Percentiles rank a stretch among this genome's conserved stretches.
These are phyloP conservation scores for Mycena epipterygia DNA, from an alignment of 768 basidiomycete species.

Conservation along the genomic window DNA sequence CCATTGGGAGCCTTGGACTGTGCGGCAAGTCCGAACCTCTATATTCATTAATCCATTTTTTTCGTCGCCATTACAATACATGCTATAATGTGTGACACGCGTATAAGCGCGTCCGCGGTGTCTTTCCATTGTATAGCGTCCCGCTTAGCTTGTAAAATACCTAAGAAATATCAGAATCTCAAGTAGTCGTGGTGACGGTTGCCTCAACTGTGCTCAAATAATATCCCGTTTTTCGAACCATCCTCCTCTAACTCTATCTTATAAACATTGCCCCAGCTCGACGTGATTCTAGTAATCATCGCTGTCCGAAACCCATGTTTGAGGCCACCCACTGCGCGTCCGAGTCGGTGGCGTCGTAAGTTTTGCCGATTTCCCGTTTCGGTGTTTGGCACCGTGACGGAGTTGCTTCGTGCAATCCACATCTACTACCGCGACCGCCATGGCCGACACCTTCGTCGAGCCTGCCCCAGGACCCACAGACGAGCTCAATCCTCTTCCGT, in stretches of 20 bases:
- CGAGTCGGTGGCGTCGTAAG: no score
- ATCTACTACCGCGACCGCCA: slow-evolving; percentile 2
- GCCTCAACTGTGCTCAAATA: slow-evolving; percentile 1
- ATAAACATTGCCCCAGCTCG: not conserved
- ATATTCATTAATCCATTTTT: no score
- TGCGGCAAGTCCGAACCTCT: no score
- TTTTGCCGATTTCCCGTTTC: no score
- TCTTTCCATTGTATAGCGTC: no score
- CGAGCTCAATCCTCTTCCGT: slow-evolving; percentile 28
- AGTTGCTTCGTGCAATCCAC: slow-evolving; percentile 1
- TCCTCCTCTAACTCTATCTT: slow-evolving; percentile 19
- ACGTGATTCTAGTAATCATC: not conserved
- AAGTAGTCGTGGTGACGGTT: slow-evolving; percentile 11
- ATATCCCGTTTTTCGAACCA: not conserved
- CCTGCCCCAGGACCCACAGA: slow-evolving; percentile 29
- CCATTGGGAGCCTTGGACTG: no score
- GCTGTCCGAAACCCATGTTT: not conserved
- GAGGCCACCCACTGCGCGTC: no score
- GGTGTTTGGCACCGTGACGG: not conserved
- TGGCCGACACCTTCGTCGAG: slow-evolving; percentile 35
- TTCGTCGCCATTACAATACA: no score
- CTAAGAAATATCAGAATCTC: not conserved
- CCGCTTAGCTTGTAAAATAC: no score
- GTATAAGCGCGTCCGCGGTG: no score
- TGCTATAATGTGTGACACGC: no score